Conservation (phyloP, 2,329 filamentous ascomycete species). For the Diaporthe sp. region DNA sequence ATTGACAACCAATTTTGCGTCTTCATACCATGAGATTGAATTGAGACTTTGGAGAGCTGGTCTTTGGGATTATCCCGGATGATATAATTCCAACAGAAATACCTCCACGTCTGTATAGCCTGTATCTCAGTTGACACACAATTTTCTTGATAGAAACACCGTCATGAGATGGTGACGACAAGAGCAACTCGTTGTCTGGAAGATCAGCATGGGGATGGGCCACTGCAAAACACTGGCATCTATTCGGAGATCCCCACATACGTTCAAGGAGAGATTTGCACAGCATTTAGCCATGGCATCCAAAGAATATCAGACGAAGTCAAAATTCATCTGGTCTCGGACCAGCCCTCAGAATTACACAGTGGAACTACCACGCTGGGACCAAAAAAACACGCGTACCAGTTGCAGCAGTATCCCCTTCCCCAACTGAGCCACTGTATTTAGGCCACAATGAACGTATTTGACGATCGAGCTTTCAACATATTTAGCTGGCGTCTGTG, state of each 20-base stretch:
- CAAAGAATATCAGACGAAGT: neutral
- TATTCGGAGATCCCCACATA: neutral
- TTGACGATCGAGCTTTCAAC: neutral
- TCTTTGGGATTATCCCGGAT: neutral
- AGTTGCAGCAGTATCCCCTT: neutral
- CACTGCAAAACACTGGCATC: neutral
- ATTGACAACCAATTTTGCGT: neutral
- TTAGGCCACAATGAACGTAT: neutral
- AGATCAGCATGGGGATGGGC: neutral
- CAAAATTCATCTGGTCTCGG: neutral
- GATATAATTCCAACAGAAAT: neutral
- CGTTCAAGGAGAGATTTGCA: neutral
- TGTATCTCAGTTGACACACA: neutral
- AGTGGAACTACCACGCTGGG: no score
- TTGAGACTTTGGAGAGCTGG: no score
- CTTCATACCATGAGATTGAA: no score
- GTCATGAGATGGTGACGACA: neutral
- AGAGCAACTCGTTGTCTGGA: neutral
- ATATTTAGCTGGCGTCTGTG: neutral
- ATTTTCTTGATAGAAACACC: no score
- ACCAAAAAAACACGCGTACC: neutral
- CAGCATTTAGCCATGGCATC: neutral
- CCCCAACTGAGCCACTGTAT: neutral
- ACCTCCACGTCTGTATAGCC: rapidly evolving
- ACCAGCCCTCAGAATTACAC: neutral